A percentile compares a stretch with the other conserved stretches of the same genome.
Evolutionary conservation across 2,329 filamentous ascomycete species (phyloP).

Genomic region (Lachnellula occidentalis): DNA sequence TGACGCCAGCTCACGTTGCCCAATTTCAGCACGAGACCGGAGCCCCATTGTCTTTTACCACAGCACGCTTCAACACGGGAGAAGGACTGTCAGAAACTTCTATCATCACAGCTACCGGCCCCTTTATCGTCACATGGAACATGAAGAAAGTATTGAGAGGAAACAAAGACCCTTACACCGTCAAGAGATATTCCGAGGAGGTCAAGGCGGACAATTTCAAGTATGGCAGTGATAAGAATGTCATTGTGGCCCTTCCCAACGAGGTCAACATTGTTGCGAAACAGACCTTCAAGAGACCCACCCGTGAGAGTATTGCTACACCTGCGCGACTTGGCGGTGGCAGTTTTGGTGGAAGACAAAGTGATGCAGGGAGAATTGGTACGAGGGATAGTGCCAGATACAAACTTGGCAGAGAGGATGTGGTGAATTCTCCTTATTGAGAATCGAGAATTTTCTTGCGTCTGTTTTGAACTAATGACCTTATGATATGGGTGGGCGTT

Average conservation of each 20-base stretch:
- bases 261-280: constrained; percentile 98
- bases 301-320: constrained; percentile 78
- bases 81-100: constrained; percentile 77
- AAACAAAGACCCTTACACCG: constrained; percentile 83
- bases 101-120: constrained; percentile 93
- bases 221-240: constrained; percentile 93
- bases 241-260: constrained; percentile 93
- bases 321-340: constrained; percentile 42
- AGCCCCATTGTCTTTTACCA: constrained; percentile 78
- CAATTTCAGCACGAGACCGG: constrained; percentile 97
- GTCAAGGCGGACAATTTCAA: constrained; percentile 99
- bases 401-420: constrained; percentile 73
- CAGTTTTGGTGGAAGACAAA: constrained; percentile 39
- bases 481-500: constrained; percentile 14
- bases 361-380: constrained; percentile 44
- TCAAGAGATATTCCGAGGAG: constrained; percentile 92
- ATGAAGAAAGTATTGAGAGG: constrained; percentile 82
- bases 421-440: constrained; percentile 68
- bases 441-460: neutral
- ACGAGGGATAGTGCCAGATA: constrained; percentile 55
- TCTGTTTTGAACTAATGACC: constrained; percentile 1
- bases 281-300: constrained; percentile 77
- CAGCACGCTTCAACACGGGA: constrained; percentile 90
- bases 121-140: constrained; percentile 95
- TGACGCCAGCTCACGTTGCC: constrained; percentile 88